phyloP scores from a whole-genome alignment of 176 grass and related monocot genomes.

The Bromus sterilis region DNA sequence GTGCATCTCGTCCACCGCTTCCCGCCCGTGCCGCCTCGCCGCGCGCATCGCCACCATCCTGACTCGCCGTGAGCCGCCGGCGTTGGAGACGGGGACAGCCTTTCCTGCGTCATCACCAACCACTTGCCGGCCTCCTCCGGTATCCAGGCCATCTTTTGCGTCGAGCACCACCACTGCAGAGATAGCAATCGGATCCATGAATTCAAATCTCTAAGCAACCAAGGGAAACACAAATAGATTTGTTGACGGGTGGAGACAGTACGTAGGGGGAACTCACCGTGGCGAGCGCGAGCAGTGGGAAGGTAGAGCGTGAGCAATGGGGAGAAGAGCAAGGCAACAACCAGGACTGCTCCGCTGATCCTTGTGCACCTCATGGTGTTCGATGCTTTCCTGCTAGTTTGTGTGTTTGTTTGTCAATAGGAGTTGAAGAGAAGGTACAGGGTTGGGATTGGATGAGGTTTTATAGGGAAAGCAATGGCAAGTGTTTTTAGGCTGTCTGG shows the following conservation, averaged over 20 bases:
- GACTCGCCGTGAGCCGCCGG: not conserved
- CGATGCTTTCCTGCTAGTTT: not conserved
- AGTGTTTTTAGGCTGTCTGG: not conserved
- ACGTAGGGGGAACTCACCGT: conserved; percentile 17
- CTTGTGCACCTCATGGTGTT: not conserved
- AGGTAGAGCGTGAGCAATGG: conserved; percentile 15
- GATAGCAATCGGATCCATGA: not conserved
- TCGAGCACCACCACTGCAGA: conserved; percentile 21
- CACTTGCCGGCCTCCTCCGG: not conserved
- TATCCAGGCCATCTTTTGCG: not conserved
- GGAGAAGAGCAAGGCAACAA: not conserved
- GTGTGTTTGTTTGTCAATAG: not conserved
- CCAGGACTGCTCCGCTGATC: not conserved
- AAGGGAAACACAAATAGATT: not conserved
- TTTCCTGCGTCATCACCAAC: conserved; percentile 11
- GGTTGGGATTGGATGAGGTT: not conserved
- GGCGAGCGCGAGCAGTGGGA: conserved; percentile 8
- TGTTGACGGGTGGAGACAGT: not conserved
- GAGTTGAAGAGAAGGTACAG: not conserved
- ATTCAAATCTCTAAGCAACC: not conserved
- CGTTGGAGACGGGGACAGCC: not conserved
- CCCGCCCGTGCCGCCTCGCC: not conserved
- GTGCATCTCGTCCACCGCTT: conserved; percentile 27
- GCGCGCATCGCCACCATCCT: not conserved
- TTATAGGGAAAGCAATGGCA: conserved; percentile 20